Evolutionary conservation across 352 stramenopile species (phyloP), one percentile per base, ranked within the genome.

Genomic region (Globisporangium nodosum): DNA sequence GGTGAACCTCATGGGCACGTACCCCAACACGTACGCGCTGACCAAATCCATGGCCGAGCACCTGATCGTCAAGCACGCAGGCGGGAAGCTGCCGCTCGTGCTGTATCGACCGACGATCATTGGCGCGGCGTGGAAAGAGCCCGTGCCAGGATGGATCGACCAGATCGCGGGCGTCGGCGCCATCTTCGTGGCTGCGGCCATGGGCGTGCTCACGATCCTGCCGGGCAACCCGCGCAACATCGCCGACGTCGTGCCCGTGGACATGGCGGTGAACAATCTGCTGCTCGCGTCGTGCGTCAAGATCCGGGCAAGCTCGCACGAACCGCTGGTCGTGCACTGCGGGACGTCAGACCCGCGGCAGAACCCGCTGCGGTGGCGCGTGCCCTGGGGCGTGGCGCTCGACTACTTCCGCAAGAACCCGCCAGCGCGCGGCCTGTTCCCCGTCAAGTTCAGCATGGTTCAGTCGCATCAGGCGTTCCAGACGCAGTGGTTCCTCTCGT

Each of bases 1-100:
- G 37, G 73, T 89, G 16, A 88, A 93, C 50, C 66, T 95, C 33
- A 92, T 94, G 60, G 84, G 87, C 30, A 90, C 85, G 27, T 96
- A 93, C 70, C 84, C 85, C 7, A 96, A 96, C 67, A 96, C 87
- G 47, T 96, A 95, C 67, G 85, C 83, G 21, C 76, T 96, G 0
- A 96, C 85, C 63, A 94, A 96, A 68, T 90, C 83, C 16, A 94
- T 95, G 78, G 83, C 85, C 45, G 87, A 96, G 68, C 78, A 91
- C 39, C 54, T 95, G 31, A 50, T 93, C 30, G 63, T 81, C 47
- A 67, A 78, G 60, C 68, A 82, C 51, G 57, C 81, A 9, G 58
- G 61, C 1, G n/a, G 39, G 3, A 13, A 16, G 20, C 73, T 93
- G 9, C 83, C 85, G 20, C 58, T 95, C 27, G 70, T 92, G 30